These are phyloP conservation scores for Clavispora asparagi DNA, from an alignment of 805 yeast species.

Conservation along the genomic window DNA sequence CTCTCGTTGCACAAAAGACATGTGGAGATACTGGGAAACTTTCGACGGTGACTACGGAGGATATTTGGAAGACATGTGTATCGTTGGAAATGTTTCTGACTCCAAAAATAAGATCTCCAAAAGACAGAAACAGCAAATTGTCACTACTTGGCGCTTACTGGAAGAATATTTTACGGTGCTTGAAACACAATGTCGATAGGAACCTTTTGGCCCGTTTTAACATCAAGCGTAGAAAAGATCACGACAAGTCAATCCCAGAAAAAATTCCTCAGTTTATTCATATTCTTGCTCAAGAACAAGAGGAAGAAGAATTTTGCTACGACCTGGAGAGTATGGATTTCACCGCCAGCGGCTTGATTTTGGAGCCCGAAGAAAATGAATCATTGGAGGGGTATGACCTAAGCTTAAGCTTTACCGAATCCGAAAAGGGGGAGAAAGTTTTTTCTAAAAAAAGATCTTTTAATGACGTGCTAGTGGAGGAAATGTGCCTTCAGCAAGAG, in stretches of 20 bases:
- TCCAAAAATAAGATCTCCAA: constrained; percentile 8
- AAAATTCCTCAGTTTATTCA: not conserved
- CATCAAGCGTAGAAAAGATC: not conserved
- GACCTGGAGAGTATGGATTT: not conserved
- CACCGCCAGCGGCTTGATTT: not conserved
- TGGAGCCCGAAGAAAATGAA: not conserved
- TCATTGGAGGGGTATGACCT: too few species aligned
- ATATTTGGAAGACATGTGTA: constrained; percentile 9
- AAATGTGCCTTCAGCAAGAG: not conserved
- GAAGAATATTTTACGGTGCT: constrained; percentile 3
- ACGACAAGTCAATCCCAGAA: not conserved
- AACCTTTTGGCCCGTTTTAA: not conserved
- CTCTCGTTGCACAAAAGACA: constrained; percentile 8
- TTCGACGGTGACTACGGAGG: constrained; percentile 5
- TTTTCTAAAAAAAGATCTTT: not conserved
- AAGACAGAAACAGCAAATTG: constrained; percentile 7
- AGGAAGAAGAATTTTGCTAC: not conserved
- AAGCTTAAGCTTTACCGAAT: too few species aligned
- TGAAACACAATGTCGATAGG: constrained; percentile 2
- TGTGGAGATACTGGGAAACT: not conserved
- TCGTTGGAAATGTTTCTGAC: constrained; percentile 12
- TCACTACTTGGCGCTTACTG: constrained; percentile 8
- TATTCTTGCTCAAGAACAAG: not conserved
- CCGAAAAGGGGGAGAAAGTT: not conserved
- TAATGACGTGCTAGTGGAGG: constrained; percentile 1